Evolutionary conservation across 164 flowering plant genomes (phyloP), one percentile per base, ranked within the genome.

Genomic region (Magnolia kwangsiensis): DNA sequence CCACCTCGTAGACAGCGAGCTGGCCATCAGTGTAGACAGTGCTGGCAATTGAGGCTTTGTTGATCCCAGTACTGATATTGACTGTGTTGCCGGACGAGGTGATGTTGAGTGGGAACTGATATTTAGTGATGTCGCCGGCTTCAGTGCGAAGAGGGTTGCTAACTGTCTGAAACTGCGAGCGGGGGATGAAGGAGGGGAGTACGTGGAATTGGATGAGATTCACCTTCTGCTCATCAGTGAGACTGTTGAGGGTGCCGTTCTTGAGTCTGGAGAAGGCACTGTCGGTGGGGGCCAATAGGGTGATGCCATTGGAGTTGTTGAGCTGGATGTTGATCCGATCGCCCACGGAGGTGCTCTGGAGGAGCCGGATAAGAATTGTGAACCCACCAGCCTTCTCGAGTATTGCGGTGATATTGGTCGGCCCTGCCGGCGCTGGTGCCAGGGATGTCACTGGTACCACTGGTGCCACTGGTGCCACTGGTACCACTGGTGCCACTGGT

Each of bases 121-220:
- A 87, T 5, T 74, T 66, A 18, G 63, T 69, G 63, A 78, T 80
- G 77, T 84, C 76, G 8, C 99, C 97, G 2, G 98, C 98, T 63
- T 90, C 92, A 1, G 99, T 94, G 18, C 92, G 67, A n/a, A 92
- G 69, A 0, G 98, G 99, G 77, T 96, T 96, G 82, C 92, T 94
- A 19, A 87, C 87, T 0, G 95, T 92, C 67, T 94, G 96, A 78
- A 96, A 92, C 73, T 88, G 88, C 2, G 93, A 66, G 13, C 76
- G 49, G 18, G 95, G 73, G 18, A 90, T 65, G 65, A 78, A 85
- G 3, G 79, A 63, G 0, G 99, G 93, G 59, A 96, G 49, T 2
- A 91, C 76, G 75, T 96, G 99, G 75, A 87, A 94, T 21, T 90
- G 98, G 5, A 92, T 18, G 23, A 96, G 78, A 71, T 84, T 76